A percentile compares a stretch with the other conserved stretches of the same genome.
Evolutionary conservation across 73 alveolate species (phyloP).

Genomic region (Tetrahymena elliotti): DNA sequence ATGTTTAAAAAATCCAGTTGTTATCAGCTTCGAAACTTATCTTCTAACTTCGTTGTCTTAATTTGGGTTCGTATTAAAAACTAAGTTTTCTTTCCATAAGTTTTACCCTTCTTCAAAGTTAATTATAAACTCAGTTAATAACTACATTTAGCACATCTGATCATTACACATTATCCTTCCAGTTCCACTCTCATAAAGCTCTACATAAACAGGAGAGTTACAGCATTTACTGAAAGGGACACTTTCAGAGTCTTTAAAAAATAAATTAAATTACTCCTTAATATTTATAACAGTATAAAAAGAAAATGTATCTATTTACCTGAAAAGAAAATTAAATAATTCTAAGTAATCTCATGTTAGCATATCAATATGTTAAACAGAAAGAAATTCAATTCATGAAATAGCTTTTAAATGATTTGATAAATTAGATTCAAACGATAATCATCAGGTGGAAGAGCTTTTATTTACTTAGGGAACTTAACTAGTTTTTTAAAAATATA

Average conservation of each 20-base stretch:
- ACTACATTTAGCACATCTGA: background rate
- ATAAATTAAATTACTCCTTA: too few species aligned
- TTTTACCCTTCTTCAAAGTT: background rate
- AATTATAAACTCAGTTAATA: background rate
- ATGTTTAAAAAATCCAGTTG: background rate
- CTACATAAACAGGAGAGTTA: background rate
- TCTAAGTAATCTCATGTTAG: background rate
- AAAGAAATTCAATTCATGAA: background rate
- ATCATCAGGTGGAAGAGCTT: background rate
- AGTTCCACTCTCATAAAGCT: background rate
- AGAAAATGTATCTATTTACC: background rate
- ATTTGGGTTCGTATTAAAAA: background rate
- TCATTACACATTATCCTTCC: background rate
- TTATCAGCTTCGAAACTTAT: background rate
- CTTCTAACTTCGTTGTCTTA: background rate
- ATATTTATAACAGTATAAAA: background rate
- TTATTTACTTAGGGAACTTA: background rate
- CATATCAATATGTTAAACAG: background rate
- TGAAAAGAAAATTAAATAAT: background rate
- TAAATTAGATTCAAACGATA: background rate
- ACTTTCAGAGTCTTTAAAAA: background rate
- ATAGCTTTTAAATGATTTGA: background rate
- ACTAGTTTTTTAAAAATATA: background rate
- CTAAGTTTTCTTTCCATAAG: background rate
- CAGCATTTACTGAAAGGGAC: background rate